Evolutionary conservation across 1,139 yeast genomes (phyloP), one percentile per base, ranked within the genome.

Genomic region (Wickerhamiella infanticola): DNA sequence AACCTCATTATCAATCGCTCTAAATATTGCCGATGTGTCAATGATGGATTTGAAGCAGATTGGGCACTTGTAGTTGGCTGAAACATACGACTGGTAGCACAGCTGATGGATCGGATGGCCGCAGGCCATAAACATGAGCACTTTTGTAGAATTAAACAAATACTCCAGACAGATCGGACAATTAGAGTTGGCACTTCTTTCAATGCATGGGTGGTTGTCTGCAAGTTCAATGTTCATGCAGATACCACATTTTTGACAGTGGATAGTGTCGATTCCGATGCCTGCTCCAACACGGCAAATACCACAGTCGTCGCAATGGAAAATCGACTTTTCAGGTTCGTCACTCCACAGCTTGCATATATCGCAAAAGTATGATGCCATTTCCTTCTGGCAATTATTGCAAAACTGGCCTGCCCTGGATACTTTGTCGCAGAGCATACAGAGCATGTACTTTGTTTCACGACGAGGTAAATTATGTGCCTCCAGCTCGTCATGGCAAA

Each of bases 121-220:
- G 63, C 97, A 88, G 44, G 76, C 74, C 95, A 88, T 85, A 61
- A 86, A 85, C 18, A 85, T 94, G 38, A 86, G 94, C 29, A 86
- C 81, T 56, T 71, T 74, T 4, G 82, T 77, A n/a, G 93, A 80
- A 5, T 86, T 81, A 60, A 88, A 88, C 74, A 88, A 75, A 60
- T 80, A 86, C 55, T 86, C 96, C 50, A 82, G 85, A 63, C 97
- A 88, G 36, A 88, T 84, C 1, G 95, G 94, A 61, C 97, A 88
- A 60, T 86, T 79, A 50, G 94, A 81, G 60, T 82, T 93, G 1
- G 95, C 85, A 4, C 94, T 79, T 55, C 85, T 79, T 56, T 81
- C 84, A 48, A 86, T 78, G 63, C 96, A 86, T 55, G 74, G 75
- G 64, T 86, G 97, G 52, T 78, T 75, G 53, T 80, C 76, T 53